These are phyloP conservation scores for Xylariaceae sp. DNA, from an alignment of 2,329 filamentous ascomycete species.

Conservation along the genomic window DNA sequence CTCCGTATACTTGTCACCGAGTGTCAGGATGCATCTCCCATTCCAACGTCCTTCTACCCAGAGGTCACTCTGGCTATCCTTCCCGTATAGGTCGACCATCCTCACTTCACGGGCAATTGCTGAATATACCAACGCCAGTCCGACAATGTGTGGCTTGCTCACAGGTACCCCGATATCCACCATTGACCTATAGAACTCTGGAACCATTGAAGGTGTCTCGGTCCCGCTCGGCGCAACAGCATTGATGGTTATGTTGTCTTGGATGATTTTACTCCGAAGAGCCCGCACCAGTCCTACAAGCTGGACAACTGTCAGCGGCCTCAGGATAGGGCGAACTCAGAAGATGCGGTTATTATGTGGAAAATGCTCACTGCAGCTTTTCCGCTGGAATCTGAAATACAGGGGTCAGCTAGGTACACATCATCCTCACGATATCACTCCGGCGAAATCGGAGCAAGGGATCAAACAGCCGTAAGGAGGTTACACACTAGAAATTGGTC, in stretches of 20 bases:
- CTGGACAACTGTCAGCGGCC: too few species aligned
- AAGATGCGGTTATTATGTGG: too few species aligned
- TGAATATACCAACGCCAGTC: slow-evolving; percentile 34
- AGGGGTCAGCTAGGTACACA: too few species aligned
- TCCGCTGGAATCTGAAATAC: too few species aligned
- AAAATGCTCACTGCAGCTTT: too few species aligned
- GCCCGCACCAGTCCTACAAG: too few species aligned
- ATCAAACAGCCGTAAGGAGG: too few species aligned
- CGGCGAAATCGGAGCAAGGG: too few species aligned
- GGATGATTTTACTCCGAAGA: slow-evolving; percentile 18
- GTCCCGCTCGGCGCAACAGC: slow-evolving; percentile 35
- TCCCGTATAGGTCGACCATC: slow-evolving; percentile 33
- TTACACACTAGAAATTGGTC: too few species aligned
- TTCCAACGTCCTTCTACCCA: slow-evolving; percentile 29
- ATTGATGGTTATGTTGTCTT: slow-evolving; percentile 33
- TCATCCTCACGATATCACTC: too few species aligned
- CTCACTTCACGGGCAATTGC: slow-evolving; percentile 29
- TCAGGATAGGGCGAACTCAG: too few species aligned
- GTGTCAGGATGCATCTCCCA: slow-evolving; percentile 28
- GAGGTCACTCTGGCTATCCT: slow-evolving; percentile 22
- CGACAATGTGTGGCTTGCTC: slow-evolving; percentile 30
- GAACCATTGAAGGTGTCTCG: slow-evolving; percentile 26
- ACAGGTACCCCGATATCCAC: slow-evolving; percentile 29
- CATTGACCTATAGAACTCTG: slow-evolving; percentile 23
- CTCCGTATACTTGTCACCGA: slow-evolving; percentile 33